Evolutionary conservation across 169 alveolate genomes (phyloP), one percentile per base, ranked within the genome.

Genomic region (Plasmodium knowlesi): DNA sequence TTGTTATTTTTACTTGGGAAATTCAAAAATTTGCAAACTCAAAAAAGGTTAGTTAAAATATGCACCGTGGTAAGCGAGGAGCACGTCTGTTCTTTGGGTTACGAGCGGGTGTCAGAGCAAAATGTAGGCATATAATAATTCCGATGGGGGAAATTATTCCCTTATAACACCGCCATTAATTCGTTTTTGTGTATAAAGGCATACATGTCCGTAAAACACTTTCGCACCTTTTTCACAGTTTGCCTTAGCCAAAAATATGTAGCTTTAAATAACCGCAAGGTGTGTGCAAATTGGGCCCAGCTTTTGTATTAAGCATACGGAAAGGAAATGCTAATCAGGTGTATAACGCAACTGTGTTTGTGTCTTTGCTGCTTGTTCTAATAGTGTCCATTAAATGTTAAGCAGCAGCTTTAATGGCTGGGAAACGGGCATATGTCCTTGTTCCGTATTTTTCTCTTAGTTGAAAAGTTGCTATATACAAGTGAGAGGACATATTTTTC

Each of bases 351-450:
- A 50, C 61, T 12, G 61, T 22, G 61, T 50, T 50, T 14, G 61
- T 50, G 61, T 16, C 61, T 50, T 50, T 14, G 25, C 57, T 50
- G 22, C 61, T 50, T 50, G 22, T 50, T 50, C 61, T 50, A 12
- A 6, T 61, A 14, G 9, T 61, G 74, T 61, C 34, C 34, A 61
- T 61, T 61, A 61, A 19, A n/a, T 61, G 25, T 25, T 61, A 61
- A 5, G 74, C 34, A 57, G 30, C 10, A 61, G 32, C 74, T 8
- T 30, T 19, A 34, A 25, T 25, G 74, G 1, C 37, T 37, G 2
- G 76, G 76, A 67, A 67, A 67, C 37, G 10, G 14, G 76, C 76
- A 67, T 67, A 67, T 28, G 76, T 67, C 76, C n/a, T 67, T 67
- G n/a, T 67, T 0, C 41, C 76, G 9, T 67, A 67, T 25, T 67